Evolutionary conservation across 1,284 basidiomycete species (phyloP), one percentile per base, ranked within the genome.

Genomic region (Ceratobasidium sp.): DNA sequence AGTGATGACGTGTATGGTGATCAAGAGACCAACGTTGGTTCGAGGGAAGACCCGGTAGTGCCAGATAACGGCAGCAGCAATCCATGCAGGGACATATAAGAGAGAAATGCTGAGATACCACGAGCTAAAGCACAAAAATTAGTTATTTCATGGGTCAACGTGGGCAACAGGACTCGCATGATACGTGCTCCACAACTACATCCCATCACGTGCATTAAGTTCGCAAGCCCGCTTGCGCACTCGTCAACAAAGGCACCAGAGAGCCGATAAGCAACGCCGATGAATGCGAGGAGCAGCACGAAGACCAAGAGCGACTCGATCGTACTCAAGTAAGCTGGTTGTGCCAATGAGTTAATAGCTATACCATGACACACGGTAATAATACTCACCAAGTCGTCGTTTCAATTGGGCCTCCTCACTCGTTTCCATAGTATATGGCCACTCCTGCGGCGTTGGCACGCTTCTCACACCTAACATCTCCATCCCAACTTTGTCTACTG

Each of bases 151-250:
- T 13, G 8, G 19, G 11, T 22, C 6, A 56, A 24, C 22, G 7
- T 8, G 14, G 9, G 19, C 11, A 43, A 62, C 9, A 48, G 37
- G 14, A 79, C 86, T 27, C 78, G 88, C 88, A 89, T 77, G 68
- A 92, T 86, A 31, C 90, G 85, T 13, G 91, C 89, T 0, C 86
- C 87, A 77, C 91, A 89, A 2, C 86, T 80, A 37, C 92, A 84
- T 6, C 91, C 92, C 91, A 92, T 92, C 2, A 86, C 89, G 78
- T 89, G 89, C 82, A 92, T 86, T 78, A 92, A 89, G 7, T 87
- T 83, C 0, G 91, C 90, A 43, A 92, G 79, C 7, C 86, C 80
- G 68, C 83, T 85, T 0, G 90, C 88, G 54, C 90, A 84, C 78
- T 92, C 91, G 0, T 83, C 84, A 22, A 88, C 84, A 74, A 90